phyloP scores from a whole-genome alignment of 2,329 filamentous ascomycete genomes.

The Hypoxylon sp. region DNA sequence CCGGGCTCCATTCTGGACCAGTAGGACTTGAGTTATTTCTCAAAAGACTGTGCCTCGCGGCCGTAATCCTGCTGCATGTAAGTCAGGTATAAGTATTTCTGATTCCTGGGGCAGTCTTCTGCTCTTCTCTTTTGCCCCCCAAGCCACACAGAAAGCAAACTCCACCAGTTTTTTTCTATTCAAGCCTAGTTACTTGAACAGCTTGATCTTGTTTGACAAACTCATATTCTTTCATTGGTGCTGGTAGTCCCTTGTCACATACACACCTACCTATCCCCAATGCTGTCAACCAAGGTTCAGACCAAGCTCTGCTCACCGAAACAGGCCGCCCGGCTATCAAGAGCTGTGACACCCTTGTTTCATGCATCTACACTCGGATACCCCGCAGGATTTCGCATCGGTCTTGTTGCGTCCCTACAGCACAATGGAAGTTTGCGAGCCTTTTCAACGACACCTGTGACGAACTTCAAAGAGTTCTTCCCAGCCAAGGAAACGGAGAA shows the following conservation, averaged over 20 bases:
- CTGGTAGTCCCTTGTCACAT: slow-evolving; percentile 9
- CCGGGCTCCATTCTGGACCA: slow-evolving; percentile 6
- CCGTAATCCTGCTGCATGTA: slow-evolving; percentile 17
- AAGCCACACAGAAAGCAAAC: slow-evolving; percentile 26
- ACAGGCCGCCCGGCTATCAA: slow-evolving; percentile 52
- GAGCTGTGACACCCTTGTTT: slow-evolving; percentile 47
- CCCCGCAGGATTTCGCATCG: slow-evolving; percentile 51
- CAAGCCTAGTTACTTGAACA: slow-evolving; percentile 20
- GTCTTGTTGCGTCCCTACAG: slow-evolving; percentile 47
- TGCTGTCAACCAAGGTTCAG: slow-evolving; percentile 54
- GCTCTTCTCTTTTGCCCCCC: slow-evolving; percentile 14
- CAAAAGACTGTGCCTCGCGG: neutral
- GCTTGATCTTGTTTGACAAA: slow-evolving; percentile 20
- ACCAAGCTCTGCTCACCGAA: slow-evolving; percentile 53
- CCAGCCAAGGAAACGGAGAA: slow-evolving; percentile 72
- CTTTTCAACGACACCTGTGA: slow-evolving; percentile 66
- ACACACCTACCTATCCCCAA: slow-evolving; percentile 36
- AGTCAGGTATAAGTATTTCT: slow-evolving; percentile 42
- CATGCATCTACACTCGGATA: slow-evolving; percentile 44
- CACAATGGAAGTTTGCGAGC: slow-evolving; percentile 51
- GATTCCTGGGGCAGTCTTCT: slow-evolving; percentile 28
- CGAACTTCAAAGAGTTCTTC: slow-evolving; percentile 72
- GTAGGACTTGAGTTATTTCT: slow-evolving; percentile 33
- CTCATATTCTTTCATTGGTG: slow-evolving; percentile 19
- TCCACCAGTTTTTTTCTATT: slow-evolving; percentile 6